These are phyloP conservation scores for Zalerion maritima DNA, from an alignment of 495 filamentous ascomycete species.

Conservation along the genomic window DNA sequence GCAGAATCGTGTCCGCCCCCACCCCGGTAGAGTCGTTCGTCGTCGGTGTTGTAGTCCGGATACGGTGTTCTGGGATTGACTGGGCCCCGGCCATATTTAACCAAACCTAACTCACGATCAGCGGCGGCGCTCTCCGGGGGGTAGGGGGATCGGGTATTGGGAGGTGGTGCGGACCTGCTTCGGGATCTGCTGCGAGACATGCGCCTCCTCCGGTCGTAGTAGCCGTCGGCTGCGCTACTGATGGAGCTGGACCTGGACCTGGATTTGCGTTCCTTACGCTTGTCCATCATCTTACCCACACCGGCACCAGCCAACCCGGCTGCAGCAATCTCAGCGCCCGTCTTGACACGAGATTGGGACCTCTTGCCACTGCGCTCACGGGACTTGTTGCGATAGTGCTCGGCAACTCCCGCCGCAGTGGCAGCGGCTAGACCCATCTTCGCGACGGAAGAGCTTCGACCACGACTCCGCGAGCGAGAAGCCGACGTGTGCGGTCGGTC, in stretches of 20 bases:
- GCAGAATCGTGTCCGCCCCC: conserved; percentile 22
- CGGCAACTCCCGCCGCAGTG: conserved; percentile 58
- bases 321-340: conserved; percentile 48
- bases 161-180: conserved; percentile 39
- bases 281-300: conserved; percentile 68
- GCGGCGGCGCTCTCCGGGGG: conserved; percentile 34
- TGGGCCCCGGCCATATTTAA: conserved; percentile 65
- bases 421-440: conserved; percentile 69
- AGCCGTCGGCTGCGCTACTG: conserved; percentile 18
- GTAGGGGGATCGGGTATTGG: conserved; percentile 36
- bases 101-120: conserved; percentile 55
- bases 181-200: conserved; percentile 24
- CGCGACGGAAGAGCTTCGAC: conserved; percentile 43
- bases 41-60: conserved; percentile 24
- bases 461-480: conserved; percentile 18
- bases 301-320: conserved; percentile 68
- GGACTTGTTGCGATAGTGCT: conserved; percentile 61
- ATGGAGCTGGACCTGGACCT: conserved; percentile 33
- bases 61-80: conserved; percentile 25
- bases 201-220: conserved; percentile 14
- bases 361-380: conserved; percentile 36
- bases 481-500: conserved; percentile 13
- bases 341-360: conserved; percentile 27
- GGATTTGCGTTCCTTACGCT: conserved; percentile 31
- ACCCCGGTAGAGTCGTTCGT: conserved; percentile 35